These are phyloP conservation scores for Starmerella scarabaei DNA, from an alignment of 805 yeast genomes.

Conservation along the genomic window DNA sequence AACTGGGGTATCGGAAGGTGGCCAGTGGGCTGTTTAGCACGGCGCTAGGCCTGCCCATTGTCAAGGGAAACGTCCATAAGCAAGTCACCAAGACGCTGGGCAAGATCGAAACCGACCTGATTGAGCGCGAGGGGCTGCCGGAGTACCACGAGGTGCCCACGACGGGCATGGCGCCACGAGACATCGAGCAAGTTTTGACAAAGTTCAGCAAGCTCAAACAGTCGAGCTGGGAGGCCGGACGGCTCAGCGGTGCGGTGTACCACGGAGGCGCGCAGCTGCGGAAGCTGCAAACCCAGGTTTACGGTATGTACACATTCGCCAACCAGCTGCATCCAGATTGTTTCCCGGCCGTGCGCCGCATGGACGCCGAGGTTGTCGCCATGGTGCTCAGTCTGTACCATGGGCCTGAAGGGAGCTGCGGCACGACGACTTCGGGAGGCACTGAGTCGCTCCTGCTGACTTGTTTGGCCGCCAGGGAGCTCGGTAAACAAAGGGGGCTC, in stretches of 20 bases:
- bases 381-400: constrained; percentile 75
- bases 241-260: constrained; percentile 89
- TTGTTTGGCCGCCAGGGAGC: constrained; percentile 76
- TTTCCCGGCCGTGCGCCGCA: constrained; percentile 89
- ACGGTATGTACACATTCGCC: constrained; percentile 64
- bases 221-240: constrained; percentile 72
- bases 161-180: constrained; percentile 39
- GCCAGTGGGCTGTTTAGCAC: constrained; percentile 16
- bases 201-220: constrained; percentile 37
- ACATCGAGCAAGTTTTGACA: constrained; percentile 41
- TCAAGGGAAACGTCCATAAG: constrained; percentile 43
- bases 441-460: constrained; percentile 84
- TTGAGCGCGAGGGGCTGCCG: constrained; percentile 34
- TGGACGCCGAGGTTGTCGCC: constrained; percentile 89
- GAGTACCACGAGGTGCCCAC: constrained; percentile 38
- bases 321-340: constrained; percentile 96
- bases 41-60: constrained; percentile 36
- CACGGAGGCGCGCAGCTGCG: constrained; percentile 83
- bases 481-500: constrained; percentile 36
- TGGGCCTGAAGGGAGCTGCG: constrained; percentile 64
- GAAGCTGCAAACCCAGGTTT: constrained; percentile 63
- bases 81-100: constrained; percentile 41
- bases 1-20: constrained; percentile 3
- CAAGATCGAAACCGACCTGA: constrained; percentile 44
- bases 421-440: constrained; percentile 87